phyloP scores from a whole-genome alignment of 73 alveolate species.

The Paramecium primaurelia region DNA sequence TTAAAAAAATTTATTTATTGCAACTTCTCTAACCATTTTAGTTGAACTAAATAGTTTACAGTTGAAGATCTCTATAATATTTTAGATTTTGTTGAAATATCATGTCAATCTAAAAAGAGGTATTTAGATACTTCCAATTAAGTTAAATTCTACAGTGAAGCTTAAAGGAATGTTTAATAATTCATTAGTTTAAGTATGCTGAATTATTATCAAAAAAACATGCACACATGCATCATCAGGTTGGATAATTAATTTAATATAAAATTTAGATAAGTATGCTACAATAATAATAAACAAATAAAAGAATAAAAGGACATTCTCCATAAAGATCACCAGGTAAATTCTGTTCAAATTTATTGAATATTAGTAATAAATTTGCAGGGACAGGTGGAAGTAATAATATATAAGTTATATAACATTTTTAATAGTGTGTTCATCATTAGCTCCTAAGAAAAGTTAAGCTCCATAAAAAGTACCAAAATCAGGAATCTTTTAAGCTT shows the following conservation, averaged over 20 bases:
- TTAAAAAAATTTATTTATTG: background rate
- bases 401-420: background rate
- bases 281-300: background rate
- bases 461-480: slow-evolving; percentile 52
- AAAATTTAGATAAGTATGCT: background rate
- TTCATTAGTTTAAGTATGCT: no score
- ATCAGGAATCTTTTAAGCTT: slow-evolving; percentile 56
- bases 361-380: slow-evolving; percentile 53
- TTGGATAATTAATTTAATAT: background rate
- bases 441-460: slow-evolving; percentile 53
- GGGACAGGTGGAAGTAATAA: slow-evolving; percentile 63
- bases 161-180: no score
- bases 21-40: background rate
- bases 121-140: background rate
- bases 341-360: slow-evolving; percentile 52
- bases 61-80: background rate
- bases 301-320: slow-evolving; percentile 20
- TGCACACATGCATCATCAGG: no score
- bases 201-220: no score
- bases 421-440: slow-evolving; percentile 46
- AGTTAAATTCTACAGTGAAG: background rate
- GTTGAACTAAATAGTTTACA: background rate
- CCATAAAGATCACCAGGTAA: slow-evolving; percentile 38
- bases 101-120: background rate
- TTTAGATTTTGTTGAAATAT: background rate